phyloP scores from a whole-genome alignment of 106 monocot genomes.

The Allium fistulosum region DNA sequence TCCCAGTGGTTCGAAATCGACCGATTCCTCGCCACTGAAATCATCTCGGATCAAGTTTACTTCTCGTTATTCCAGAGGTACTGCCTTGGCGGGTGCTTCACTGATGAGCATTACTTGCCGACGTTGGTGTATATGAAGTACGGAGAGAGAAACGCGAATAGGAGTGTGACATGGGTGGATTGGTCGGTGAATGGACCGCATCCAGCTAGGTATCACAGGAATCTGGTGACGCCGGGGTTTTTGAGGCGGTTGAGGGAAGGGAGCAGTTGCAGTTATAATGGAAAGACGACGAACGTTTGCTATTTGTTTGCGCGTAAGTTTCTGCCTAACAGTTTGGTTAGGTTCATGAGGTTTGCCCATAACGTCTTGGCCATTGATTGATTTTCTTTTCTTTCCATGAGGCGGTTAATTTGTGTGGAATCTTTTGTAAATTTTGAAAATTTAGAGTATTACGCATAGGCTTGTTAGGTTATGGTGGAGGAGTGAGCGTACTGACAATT shows the following conservation, averaged over 20 bases:
- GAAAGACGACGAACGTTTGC: constrained; percentile 41
- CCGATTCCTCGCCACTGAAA: constrained; percentile 30
- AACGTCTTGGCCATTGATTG: not conserved
- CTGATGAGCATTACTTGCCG: constrained; percentile 83
- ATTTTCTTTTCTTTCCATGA: not conserved
- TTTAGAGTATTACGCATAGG: too few relatives aligned
- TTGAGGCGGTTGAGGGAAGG: constrained; percentile 36
- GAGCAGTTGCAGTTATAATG: constrained; percentile 50
- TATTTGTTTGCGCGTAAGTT: constrained; percentile 25
- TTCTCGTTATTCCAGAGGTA: constrained; percentile 29
- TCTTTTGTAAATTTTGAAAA: too few relatives aligned
- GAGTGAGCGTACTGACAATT: too few relatives aligned
- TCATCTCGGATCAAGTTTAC: constrained; percentile 36
- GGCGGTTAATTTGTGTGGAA: too few relatives aligned
- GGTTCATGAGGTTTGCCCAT: not conserved
- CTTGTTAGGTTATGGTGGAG: too few relatives aligned
- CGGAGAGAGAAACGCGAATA: constrained; percentile 27
- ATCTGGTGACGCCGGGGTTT: constrained; percentile 30
- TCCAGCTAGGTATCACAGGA: constrained; percentile 34
- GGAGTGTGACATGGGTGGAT: constrained; percentile 87
- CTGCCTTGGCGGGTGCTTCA: constrained; percentile 40
- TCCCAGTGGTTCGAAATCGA: constrained; percentile 74
- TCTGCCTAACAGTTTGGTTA: not conserved
- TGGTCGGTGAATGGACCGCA: constrained; percentile 55
- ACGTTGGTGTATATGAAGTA: constrained; percentile 34